Evolutionary conservation across 176 grass and related monocot genomes (phyloP).

Genomic region (Zoysia pacifica): DNA sequence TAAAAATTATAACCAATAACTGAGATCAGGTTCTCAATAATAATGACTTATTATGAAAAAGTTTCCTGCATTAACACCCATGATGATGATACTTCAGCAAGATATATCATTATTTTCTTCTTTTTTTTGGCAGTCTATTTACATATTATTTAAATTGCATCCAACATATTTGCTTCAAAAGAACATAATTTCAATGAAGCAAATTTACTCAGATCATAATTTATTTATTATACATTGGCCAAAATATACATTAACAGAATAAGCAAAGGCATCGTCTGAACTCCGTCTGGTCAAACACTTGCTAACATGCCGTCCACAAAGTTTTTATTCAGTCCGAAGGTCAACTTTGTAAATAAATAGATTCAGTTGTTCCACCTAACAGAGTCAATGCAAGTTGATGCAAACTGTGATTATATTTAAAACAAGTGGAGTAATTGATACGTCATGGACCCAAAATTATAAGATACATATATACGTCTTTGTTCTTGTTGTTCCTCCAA

Average conservation of each 20-base stretch:
- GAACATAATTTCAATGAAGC: neutral
- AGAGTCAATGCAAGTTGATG: neutral
- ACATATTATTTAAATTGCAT: neutral
- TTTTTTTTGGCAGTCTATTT: too few species aligned
- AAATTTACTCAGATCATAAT: neutral
- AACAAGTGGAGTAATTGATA: neutral
- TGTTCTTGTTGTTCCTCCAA: too few species aligned
- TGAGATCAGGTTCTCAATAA: neutral
- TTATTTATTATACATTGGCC: neutral
- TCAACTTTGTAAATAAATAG: neutral
- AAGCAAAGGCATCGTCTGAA: neutral
- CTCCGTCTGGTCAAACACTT: neutral
- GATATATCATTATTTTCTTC: neutral
- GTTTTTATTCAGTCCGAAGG: neutral
- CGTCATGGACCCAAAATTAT: constrained; percentile 15
- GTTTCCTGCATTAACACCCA: neutral
- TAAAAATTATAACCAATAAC: neutral
- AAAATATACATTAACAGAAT: neutral
- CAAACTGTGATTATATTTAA: neutral
- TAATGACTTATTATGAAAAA: too few species aligned
- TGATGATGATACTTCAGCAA: neutral
- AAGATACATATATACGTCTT: neutral
- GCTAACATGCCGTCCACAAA: constrained; percentile 26
- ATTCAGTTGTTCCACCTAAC: neutral
- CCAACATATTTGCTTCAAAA: neutral